Evolutionary conservation across 139 green algal species (phyloP).

Genomic region (Trebouxia sp.): DNA sequence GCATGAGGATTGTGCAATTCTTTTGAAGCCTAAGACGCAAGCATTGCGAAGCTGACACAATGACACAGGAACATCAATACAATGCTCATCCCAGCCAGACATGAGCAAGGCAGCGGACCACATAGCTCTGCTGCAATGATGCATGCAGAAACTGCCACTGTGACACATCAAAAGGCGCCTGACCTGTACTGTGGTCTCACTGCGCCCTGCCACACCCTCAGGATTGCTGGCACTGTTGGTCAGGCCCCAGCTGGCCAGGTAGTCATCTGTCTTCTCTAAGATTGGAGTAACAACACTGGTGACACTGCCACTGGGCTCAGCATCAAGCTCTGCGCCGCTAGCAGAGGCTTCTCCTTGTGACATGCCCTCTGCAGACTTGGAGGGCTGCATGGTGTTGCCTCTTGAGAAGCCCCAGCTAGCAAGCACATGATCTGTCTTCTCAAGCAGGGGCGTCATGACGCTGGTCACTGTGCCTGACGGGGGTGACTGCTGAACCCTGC

Average conservation of each 20-base stretch:
- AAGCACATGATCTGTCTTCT: neutral
- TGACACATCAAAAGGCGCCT: neutral
- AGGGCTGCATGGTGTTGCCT: neutral
- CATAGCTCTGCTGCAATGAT: too few relatives aligned
- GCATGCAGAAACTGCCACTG: too few relatives aligned
- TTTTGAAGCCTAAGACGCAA: neutral
- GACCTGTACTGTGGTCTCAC: neutral
- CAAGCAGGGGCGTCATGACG: neutral
- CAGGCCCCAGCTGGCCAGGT: conserved; percentile 5
- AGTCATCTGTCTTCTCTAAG: conserved; percentile 8
- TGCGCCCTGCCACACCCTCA: neutral
- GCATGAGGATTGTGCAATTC: neutral
- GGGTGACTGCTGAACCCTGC: neutral
- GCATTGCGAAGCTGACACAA: neutral
- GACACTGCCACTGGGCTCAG: conserved; percentile 7
- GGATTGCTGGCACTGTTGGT: neutral
- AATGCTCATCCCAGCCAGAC: too few relatives aligned
- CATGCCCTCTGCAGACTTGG: neutral
- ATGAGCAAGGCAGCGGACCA: too few relatives aligned
- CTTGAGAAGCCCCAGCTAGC: conserved; percentile 12
- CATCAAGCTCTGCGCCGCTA: neutral
- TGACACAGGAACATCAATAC: neutral
- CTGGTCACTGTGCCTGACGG: neutral
- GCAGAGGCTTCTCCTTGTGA: neutral
- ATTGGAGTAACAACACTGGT: neutral